These are phyloP conservation scores for Nigrograna mackinnonii DNA, from an alignment of 2,329 filamentous ascomycete genomes.

Conservation along the genomic window DNA sequence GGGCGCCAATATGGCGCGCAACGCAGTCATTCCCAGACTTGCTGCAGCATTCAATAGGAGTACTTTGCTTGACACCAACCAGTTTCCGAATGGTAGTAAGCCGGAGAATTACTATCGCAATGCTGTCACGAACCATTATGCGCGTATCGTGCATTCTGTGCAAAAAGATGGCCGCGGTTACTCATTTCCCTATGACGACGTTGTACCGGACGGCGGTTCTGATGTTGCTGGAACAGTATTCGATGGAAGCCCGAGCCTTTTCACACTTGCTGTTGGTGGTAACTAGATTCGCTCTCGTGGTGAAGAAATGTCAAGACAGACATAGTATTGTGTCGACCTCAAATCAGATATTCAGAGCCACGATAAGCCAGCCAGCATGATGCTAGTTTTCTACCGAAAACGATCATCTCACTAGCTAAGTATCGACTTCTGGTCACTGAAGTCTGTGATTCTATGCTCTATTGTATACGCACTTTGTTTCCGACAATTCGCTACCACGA, in stretches of 20 bases:
- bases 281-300: constrained; percentile 12
- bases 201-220: constrained; percentile 59
- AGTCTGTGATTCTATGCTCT: too few species aligned
- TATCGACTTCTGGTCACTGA: too few species aligned
- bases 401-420: too few species aligned
- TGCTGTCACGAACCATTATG: constrained; percentile 58
- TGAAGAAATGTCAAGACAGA: neutral
- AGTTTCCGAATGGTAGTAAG: constrained; percentile 41
- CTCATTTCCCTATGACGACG: constrained; percentile 71
- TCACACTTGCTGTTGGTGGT: constrained; percentile 54
- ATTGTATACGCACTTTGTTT: too few species aligned
- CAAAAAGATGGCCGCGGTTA: constrained; percentile 66
- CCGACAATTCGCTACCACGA: too few species aligned
- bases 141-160: constrained; percentile 62
- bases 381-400: too few species aligned
- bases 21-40: constrained; percentile 72
- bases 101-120: constrained; percentile 38
- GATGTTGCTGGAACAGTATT: constrained; percentile 60
- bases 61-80: constrained; percentile 64
- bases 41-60: constrained; percentile 76
- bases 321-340: too few species aligned
- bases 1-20: constrained; percentile 44
- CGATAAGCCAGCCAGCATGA: too few species aligned
- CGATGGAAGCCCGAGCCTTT: constrained; percentile 48
- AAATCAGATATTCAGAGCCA: too few species aligned